A percentile compares a stretch with the other conserved stretches of the same genome.
phyloP scores from a whole-genome alignment of 2,329 filamentous ascomycete genomes.

The Scytalidium lignicola region DNA sequence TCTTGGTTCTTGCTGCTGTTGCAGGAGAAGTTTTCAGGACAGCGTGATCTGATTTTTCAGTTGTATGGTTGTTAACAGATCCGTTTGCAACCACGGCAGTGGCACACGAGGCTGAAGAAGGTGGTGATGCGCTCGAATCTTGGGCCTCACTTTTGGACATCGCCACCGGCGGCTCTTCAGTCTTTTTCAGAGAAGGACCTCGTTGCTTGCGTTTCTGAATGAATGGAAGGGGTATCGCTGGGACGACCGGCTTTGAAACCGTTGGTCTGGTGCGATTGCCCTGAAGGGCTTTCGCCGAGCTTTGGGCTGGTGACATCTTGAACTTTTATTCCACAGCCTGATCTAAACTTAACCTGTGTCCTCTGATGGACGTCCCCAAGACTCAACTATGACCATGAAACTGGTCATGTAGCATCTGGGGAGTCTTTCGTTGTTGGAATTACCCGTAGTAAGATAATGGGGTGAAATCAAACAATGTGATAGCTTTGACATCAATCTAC shows the following conservation, averaged over 20 bases:
- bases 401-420: constrained; percentile 30
- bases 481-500: background rate
- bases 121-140: constrained; percentile 7
- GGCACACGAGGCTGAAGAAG: constrained; percentile 8
- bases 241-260: constrained; percentile 21
- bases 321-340: constrained; percentile 1
- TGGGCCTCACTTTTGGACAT: background rate
- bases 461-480: background rate
- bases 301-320: constrained; percentile 22
- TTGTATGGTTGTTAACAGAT: constrained; percentile 7
- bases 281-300: constrained; percentile 24
- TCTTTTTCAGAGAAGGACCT: constrained; percentile 16
- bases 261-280: constrained; percentile 22
- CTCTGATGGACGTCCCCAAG: constrained; percentile 29
- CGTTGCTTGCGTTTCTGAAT: constrained; percentile 26
- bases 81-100: constrained; percentile 11
- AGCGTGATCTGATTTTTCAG: constrained; percentile 7
- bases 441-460: constrained; percentile 3
- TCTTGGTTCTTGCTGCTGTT: constrained; percentile 2
- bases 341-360: constrained; percentile 1
- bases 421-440: constrained; percentile 18
- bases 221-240: constrained; percentile 28
- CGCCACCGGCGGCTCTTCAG: constrained; percentile 9
- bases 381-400: constrained; percentile 28
- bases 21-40: constrained; percentile 1